Percentiles rank a stretch among this genome's conserved stretches.
Evolutionary conservation across 495 filamentous ascomycete species (phyloP).

Genomic region (Penicillium manginii): DNA sequence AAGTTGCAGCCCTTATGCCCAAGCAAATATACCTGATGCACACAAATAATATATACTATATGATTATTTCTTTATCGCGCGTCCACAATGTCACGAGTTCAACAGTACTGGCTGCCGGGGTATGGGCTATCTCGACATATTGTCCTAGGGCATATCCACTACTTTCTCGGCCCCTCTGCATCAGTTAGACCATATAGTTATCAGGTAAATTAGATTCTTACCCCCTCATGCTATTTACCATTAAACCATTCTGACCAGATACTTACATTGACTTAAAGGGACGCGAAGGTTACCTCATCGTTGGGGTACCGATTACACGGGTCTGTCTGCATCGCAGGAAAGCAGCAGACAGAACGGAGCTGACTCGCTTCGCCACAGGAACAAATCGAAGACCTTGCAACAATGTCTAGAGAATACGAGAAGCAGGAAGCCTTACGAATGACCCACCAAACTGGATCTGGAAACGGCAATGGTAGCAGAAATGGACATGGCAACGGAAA

Average conservation of each 20-base stretch:
- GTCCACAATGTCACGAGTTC: constrained; percentile 38
- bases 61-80: too few relatives aligned
- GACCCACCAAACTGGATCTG: constrained; percentile 31
- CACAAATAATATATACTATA: not conserved
- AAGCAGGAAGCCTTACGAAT: constrained; percentile 55
- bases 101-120: constrained; percentile 58
- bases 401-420: constrained; percentile 57
- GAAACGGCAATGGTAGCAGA: constrained; percentile 11
- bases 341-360: constrained; percentile 1
- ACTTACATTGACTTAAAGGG: constrained; percentile 35
- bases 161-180: constrained; percentile 54
- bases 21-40: too few relatives aligned
- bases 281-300: constrained; percentile 58
- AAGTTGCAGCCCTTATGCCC: not conserved
- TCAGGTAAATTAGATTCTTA: constrained; percentile 39
- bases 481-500: constrained; percentile 18
- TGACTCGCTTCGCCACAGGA: constrained; percentile 33
- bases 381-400: constrained; percentile 58
- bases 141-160: constrained; percentile 56
- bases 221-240: constrained; percentile 12
- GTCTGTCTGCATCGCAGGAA: constrained; percentile 35
- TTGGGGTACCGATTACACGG: constrained; percentile 54
- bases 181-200: constrained; percentile 56
- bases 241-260: constrained; percentile 30
- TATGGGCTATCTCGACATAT: constrained; percentile 57